Evolutionary conservation across 139 green algal genomes (phyloP).

Genomic region (Coelastrella sp.): DNA sequence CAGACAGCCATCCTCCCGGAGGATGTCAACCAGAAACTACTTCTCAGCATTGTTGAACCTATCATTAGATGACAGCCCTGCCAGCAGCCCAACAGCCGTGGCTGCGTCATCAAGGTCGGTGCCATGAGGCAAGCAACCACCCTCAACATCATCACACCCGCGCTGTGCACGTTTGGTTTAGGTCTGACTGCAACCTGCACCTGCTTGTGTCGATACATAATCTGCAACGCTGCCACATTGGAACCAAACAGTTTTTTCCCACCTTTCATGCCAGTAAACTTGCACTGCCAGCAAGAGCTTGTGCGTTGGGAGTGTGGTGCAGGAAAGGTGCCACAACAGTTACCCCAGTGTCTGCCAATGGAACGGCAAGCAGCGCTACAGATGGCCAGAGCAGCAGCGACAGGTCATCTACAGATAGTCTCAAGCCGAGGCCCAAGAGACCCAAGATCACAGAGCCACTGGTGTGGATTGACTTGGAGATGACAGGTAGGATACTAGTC

Average conservation of each 20-base stretch:
- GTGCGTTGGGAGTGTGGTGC: background rate
- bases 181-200: too few species aligned
- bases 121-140: too few species aligned
- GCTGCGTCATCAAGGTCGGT: slow-evolving; percentile 25
- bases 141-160: too few species aligned
- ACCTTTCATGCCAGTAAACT: background rate
- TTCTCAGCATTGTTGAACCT: slow-evolving; percentile 19
- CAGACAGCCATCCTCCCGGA: background rate
- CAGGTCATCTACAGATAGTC: background rate
- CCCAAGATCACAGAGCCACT: slow-evolving; percentile 72
- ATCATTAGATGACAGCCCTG: slow-evolving; percentile 9
- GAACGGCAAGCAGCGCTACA: background rate
- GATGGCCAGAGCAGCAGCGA: slow-evolving; percentile 6
- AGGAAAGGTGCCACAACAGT: too few species aligned
- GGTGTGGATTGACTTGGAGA: slow-evolving; percentile 92
- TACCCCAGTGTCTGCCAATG: slow-evolving; percentile 1
- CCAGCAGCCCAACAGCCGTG: slow-evolving; percentile 33
- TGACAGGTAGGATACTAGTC: slow-evolving; percentile 80
- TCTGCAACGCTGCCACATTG: too few species aligned
- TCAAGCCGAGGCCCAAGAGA: slow-evolving; percentile 8
- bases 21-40: slow-evolving; percentile 17
- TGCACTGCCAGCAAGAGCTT: background rate
- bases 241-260: too few species aligned
- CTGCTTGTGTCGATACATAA: too few species aligned
- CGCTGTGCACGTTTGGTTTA: too few species aligned